phyloP scores from a whole-genome alignment of 2,329 filamentous ascomycete species.

The Fusarium pilosicola region DNA sequence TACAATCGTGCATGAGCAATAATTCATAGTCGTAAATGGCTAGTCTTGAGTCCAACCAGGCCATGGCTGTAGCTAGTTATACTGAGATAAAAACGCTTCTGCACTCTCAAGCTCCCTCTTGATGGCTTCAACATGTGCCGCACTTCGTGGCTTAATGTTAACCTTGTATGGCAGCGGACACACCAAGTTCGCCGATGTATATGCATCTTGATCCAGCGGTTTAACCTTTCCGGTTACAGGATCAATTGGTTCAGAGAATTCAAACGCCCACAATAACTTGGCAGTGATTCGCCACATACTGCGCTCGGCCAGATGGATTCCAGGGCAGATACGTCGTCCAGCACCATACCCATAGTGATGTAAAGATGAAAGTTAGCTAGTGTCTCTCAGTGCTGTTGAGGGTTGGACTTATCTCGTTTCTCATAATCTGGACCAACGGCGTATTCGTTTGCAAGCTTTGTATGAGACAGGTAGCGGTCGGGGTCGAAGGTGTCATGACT shows the following conservation, averaged over 20 bases:
- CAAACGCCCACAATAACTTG: background rate
- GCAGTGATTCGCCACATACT: background rate
- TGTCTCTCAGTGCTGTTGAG: accelerated
- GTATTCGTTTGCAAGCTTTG: background rate
- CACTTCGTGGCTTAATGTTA: background rate
- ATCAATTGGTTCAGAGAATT: background rate
- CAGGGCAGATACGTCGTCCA: background rate
- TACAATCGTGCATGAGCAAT: background rate
- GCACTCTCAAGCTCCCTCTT: background rate
- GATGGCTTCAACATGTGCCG: background rate
- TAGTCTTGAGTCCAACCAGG: accelerated
- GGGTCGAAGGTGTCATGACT: background rate
- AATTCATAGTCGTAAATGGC: accelerated
- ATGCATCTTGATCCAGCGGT: background rate
- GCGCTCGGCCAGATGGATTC: background rate
- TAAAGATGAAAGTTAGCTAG: accelerated
- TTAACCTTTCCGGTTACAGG: background rate
- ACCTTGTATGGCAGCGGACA: background rate
- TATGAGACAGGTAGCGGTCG: background rate
- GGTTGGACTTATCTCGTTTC: background rate
- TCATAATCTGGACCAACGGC: background rate
- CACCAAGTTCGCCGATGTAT: background rate
- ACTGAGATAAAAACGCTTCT: background rate
- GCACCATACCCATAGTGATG: background rate
- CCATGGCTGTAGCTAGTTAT: background rate